These are phyloP conservation scores for Zygoascus meyerae DNA, from an alignment of 1,139 yeast genomes.

Conservation along the genomic window DNA sequence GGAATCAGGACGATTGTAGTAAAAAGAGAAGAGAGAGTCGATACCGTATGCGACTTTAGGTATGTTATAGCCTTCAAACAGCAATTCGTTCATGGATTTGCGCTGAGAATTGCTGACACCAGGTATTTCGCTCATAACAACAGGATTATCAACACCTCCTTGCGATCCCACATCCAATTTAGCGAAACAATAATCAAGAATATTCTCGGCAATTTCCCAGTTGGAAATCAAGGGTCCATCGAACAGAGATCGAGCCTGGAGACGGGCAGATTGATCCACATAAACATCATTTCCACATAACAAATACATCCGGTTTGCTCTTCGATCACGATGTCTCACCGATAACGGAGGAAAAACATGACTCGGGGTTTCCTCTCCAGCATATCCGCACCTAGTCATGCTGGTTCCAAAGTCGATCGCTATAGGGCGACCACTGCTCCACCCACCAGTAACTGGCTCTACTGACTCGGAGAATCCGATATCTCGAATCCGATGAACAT, in stretches of 20 bases:
- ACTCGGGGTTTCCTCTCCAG: slow-evolving; percentile 48
- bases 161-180: slow-evolving; percentile 55
- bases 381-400: slow-evolving; percentile 66
- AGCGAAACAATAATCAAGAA: slow-evolving; percentile 76
- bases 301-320: slow-evolving; percentile 55
- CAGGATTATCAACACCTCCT: slow-evolving; percentile 64
- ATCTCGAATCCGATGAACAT: slow-evolving; percentile 47
- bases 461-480: slow-evolving; percentile 23
- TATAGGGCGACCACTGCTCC: slow-evolving; percentile 59
- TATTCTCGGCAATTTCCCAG: slow-evolving; percentile 85
- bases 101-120: slow-evolving; percentile 70
- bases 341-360: slow-evolving; percentile 64
- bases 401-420: slow-evolving; percentile 65
- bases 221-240: slow-evolving; percentile 84
- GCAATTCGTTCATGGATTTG: slow-evolving; percentile 64
- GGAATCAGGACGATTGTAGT: slow-evolving; percentile 38
- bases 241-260: slow-evolving; percentile 70
- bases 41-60: slow-evolving; percentile 77
- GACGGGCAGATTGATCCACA: slow-evolving; percentile 61
- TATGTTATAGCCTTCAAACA: slow-evolving; percentile 74
- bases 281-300: slow-evolving; percentile 79
- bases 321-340: slow-evolving; percentile 75
- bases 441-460: slow-evolving; percentile 52
- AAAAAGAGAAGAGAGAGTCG: slow-evolving; percentile 72
- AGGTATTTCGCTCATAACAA: slow-evolving; percentile 74